A percentile compares a stretch with the other conserved stretches of the same genome.
Conservation (phyloP, 768 basidiomycete genomes). For the Kwoniella botswanensis region DNA sequence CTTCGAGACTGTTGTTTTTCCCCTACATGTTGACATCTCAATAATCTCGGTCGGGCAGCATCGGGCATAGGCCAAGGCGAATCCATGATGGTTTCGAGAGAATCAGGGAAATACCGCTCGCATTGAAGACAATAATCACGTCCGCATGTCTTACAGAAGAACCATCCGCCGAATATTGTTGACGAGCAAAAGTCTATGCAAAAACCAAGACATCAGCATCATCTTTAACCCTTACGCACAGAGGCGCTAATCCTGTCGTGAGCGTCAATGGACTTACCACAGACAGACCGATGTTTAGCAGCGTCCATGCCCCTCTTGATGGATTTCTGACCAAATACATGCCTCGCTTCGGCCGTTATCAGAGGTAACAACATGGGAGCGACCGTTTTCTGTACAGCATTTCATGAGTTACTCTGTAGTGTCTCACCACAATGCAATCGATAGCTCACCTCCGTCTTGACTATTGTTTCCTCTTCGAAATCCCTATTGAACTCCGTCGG, state of each 20-base stretch:
- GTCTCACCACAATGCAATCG: too few relatives aligned
- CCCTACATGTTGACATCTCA: slow-evolving; percentile 28
- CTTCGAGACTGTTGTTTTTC: neutral
- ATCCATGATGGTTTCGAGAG: slow-evolving; percentile 28
- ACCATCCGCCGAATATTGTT: slow-evolving; percentile 84
- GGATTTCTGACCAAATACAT: slow-evolving; percentile 39
- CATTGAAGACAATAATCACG: slow-evolving; percentile 88
- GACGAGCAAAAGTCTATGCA: slow-evolving; percentile 86
- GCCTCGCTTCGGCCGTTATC: slow-evolving; percentile 49
- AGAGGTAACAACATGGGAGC: slow-evolving; percentile 49
- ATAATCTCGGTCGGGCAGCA: slow-evolving; percentile 37
- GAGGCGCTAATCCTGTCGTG: too few relatives aligned
- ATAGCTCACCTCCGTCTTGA: slow-evolving; percentile 43
- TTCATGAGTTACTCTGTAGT: too few relatives aligned
- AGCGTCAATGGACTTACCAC: slow-evolving; percentile 42
- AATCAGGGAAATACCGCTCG: slow-evolving; percentile 69
- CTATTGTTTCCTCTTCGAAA: slow-evolving; percentile 31
- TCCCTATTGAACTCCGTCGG: slow-evolving; percentile 47
- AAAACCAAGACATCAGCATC: neutral
- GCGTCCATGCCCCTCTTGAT: slow-evolving; percentile 45
- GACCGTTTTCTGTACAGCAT: slow-evolving; percentile 38
- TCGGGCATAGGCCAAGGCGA: slow-evolving; percentile 44
- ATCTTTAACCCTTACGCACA: too few relatives aligned
- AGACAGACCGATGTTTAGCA: slow-evolving; percentile 46
- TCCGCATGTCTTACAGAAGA: slow-evolving; percentile 90